Evolutionary conservation across 2,329 filamentous ascomycete species (phyloP).

Genomic region (Microascus cirrosus): DNA sequence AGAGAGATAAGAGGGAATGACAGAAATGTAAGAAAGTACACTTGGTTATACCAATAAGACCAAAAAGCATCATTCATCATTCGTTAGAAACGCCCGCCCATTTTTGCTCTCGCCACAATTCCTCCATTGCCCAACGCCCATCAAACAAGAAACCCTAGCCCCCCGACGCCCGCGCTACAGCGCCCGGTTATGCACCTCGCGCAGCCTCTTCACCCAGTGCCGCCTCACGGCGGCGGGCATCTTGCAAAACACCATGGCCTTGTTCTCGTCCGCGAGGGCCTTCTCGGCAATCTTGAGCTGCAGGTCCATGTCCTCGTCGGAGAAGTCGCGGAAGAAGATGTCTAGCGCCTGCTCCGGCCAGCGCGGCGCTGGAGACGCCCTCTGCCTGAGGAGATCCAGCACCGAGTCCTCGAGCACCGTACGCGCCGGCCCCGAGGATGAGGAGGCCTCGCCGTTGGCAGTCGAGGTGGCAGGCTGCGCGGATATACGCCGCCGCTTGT

Average conservation of each 20-base stretch:
- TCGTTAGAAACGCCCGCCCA: slow-evolving; percentile 4
- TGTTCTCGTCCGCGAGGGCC: slow-evolving; percentile 45
- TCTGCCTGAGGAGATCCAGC: slow-evolving; percentile 21
- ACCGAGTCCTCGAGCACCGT: slow-evolving; percentile 18
- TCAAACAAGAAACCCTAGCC: background rate
- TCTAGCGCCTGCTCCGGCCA: slow-evolving; percentile 50
- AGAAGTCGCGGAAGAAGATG: slow-evolving; percentile 47
- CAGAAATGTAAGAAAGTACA: background rate
- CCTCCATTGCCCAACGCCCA: background rate
- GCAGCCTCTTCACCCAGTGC: slow-evolving; percentile 44
- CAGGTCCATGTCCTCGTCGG: slow-evolving; percentile 43
- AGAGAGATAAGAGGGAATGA: background rate
- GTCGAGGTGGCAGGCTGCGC: slow-evolving; percentile 15
- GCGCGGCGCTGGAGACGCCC: slow-evolving; percentile 20
- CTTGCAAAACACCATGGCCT: slow-evolving; percentile 52
- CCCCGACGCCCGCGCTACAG: background rate
- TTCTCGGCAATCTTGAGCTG: slow-evolving; percentile 50
- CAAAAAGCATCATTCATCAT: background rate
- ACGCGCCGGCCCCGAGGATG: background rate
- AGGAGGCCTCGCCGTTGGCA: slow-evolving; percentile 9
- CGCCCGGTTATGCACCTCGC: slow-evolving; percentile 26
- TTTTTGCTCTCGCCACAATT: background rate
- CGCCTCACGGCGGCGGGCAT: slow-evolving; percentile 40
- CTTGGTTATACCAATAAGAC: background rate
- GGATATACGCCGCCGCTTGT: slow-evolving; percentile 3